Evolutionary conservation across 1,139 yeast genomes (phyloP), one percentile per base, ranked within the genome.

Genomic region (Zhuliangozyma blackwelliae): DNA sequence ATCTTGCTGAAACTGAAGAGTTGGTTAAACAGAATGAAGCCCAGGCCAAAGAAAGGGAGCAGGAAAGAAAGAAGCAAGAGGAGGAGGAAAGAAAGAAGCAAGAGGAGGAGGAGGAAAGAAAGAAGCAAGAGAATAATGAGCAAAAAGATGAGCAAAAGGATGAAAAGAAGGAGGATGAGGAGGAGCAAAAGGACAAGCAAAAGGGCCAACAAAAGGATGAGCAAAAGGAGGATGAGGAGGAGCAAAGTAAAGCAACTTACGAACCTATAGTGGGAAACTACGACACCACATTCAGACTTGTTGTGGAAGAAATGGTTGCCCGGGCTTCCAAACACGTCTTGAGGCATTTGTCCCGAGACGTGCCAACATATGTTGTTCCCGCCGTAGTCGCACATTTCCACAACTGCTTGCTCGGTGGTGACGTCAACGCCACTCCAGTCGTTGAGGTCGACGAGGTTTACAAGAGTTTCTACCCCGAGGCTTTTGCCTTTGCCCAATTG

Each of bases 261-360:
- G 66, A 65, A 37, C 73, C 78, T 13, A 55, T 55, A 16, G 45
- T 60, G 32, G 68, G 77, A 19, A 65, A 72, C 45, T 67, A 70
- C 43, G 54, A 62, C 13, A 62, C 82, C 23, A 68, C 85, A 33
- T 61, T 71, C 43, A 54, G 52, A 11, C 58, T 84, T 36, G 58
- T 80, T 20, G 63, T 75, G 33, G 77, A 78, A 45, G 96, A 89
- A 60, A 80, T 88, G 71, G 61, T 88, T 50, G 72, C 92, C 12
- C 82, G 98, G 65, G 76, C 89, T 19, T 62, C 77, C 33, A 92
- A 92, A 63, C 95, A 88, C 54, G 60, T 82, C 37, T 63, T 90
- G 50, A 79, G 89, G 56, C 55, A 58, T 6, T 58, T 63, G 28
- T 59, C 82, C 27, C 52, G 52, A 5, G 40, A 50, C 1, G 54